phyloP scores from a whole-genome alignment of 768 basidiomycete genomes.

The Trametes villosa region DNA sequence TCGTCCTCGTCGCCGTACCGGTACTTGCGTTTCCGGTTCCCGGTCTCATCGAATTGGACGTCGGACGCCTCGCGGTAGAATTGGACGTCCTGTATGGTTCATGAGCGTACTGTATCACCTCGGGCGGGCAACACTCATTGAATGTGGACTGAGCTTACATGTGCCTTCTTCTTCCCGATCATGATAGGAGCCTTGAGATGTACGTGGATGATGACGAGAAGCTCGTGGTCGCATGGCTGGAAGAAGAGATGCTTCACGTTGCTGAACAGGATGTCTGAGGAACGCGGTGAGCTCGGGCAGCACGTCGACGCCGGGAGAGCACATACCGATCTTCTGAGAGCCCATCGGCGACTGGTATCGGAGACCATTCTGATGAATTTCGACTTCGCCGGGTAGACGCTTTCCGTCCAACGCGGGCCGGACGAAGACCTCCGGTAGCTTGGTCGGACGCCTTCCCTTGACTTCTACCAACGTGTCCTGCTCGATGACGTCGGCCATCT shows the following conservation, averaged over 20 bases:
- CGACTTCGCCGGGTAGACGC: conserved; percentile 94
- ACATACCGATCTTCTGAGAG: conserved; percentile 84
- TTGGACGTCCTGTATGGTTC: conserved; percentile 79
- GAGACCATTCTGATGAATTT: conserved; percentile 97
- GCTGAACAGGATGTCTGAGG: conserved; percentile 88
- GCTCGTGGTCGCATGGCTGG: conserved; percentile 96
- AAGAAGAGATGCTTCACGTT: conserved; percentile 99
- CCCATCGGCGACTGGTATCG: conserved; percentile 88
- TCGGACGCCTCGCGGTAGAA: conserved; percentile 98
- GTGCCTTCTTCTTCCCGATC: conserved; percentile 98
- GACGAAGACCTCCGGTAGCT: conserved; percentile 90
- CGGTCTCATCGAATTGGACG: conserved; percentile 97
- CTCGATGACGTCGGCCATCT: conserved; percentile 97
- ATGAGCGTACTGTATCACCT: conserved; percentile 10
- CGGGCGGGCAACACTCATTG: not conserved
- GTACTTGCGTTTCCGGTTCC: conserved; percentile 97
- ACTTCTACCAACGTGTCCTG: conserved; percentile 90
- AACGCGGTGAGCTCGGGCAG: not conserved
- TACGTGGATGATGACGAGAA: conserved; percentile 91
- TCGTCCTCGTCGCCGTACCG: conserved; percentile 99
- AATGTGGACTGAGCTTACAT: conserved; percentile 52
- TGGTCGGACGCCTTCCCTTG: conserved; percentile 84
- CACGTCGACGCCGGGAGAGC: not conserved
- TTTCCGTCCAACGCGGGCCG: conserved; percentile 95
- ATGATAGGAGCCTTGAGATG: conserved; percentile 96